A percentile compares a stretch with the other conserved stretches of the same genome.
Evolutionary conservation across 2,329 filamentous ascomycete species (phyloP).

Genomic region (Rosellinia necatrix): DNA sequence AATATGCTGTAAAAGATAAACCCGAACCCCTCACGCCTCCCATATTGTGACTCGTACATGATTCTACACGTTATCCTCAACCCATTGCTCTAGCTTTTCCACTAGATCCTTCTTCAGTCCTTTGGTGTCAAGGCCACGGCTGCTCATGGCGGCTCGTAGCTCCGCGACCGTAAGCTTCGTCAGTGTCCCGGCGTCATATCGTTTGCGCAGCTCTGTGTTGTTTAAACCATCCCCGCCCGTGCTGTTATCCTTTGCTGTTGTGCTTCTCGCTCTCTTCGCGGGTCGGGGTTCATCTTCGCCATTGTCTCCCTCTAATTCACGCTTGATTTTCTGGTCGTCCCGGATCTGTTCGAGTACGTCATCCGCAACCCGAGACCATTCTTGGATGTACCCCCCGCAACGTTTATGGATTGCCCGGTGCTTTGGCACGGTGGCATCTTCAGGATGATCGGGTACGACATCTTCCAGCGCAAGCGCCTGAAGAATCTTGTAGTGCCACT

Average conservation of each 20-base stretch:
- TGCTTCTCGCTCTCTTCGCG: slow-evolving; percentile 51
- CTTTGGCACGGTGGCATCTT: slow-evolving; percentile 82
- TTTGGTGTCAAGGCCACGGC: slow-evolving; percentile 52
- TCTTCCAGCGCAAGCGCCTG: slow-evolving; percentile 92
- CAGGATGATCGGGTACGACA: slow-evolving; percentile 74
- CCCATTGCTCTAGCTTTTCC: slow-evolving; percentile 61
- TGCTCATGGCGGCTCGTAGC: slow-evolving; percentile 54
- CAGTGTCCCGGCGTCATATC: slow-evolving; percentile 51
- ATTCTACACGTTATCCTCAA: slow-evolving; percentile 49
- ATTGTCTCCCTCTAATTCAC: slow-evolving; percentile 50
- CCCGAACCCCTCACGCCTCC: slow-evolving; percentile 2
- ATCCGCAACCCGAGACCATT: slow-evolving; percentile 75
- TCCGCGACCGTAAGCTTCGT: slow-evolving; percentile 60
- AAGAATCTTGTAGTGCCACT: slow-evolving; percentile 96
- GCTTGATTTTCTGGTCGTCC: slow-evolving; percentile 53
- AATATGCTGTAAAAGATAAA: not conserved
- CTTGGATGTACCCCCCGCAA: slow-evolving; percentile 75
- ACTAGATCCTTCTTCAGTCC: slow-evolving; percentile 61
- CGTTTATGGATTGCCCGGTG: slow-evolving; percentile 89
- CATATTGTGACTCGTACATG: not conserved
- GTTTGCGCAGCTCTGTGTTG: slow-evolving; percentile 52
- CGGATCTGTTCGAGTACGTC: slow-evolving; percentile 51
- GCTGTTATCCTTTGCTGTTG: slow-evolving; percentile 39
- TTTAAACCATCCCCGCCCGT: slow-evolving; percentile 43
- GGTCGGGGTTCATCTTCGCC: slow-evolving; percentile 46